These are phyloP conservation scores for Sporothrix schenckii DNA, from an alignment of 2,329 filamentous ascomycete genomes.

Conservation along the genomic window DNA sequence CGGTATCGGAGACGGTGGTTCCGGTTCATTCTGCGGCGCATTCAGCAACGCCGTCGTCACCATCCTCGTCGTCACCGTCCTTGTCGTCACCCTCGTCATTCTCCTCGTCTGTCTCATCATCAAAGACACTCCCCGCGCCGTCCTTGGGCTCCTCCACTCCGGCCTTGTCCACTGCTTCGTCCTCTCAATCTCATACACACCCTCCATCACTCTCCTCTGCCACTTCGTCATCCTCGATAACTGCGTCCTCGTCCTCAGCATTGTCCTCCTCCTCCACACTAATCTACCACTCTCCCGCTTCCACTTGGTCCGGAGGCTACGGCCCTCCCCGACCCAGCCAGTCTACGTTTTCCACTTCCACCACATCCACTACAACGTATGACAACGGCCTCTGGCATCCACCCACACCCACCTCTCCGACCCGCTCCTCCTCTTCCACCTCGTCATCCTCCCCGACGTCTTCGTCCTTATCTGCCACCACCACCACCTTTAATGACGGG, in stretches of 20 bases:
- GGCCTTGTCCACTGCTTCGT: not conserved
- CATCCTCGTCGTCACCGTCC: not conserved
- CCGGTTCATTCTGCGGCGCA: not conserved
- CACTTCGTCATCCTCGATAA: not conserved
- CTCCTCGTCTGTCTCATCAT: not conserved
- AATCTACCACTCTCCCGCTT: not conserved
- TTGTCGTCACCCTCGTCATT: not conserved
- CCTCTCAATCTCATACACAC: not conserved
- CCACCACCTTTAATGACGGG: constrained; percentile 9
- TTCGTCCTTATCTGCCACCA: constrained; percentile 13
- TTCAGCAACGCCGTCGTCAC: not conserved
- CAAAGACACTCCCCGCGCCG: not conserved
- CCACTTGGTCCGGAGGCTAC: not conserved
- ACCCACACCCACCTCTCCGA: not conserved
- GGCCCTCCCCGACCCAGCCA: constrained; percentile 5
- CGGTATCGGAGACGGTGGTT: constrained; percentile 8
- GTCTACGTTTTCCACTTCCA: constrained; percentile 21
- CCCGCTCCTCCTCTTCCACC: not conserved
- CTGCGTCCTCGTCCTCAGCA: not conserved
- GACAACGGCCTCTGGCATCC: constrained; percentile 19
- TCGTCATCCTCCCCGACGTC: not conserved
- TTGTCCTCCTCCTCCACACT: not conserved
- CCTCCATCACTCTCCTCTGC: not conserved
- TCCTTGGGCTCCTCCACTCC: not conserved
- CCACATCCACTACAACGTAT: not conserved